Conservation (phyloP, 257 asterid genomes). For the Cruciata laevipes region DNA sequence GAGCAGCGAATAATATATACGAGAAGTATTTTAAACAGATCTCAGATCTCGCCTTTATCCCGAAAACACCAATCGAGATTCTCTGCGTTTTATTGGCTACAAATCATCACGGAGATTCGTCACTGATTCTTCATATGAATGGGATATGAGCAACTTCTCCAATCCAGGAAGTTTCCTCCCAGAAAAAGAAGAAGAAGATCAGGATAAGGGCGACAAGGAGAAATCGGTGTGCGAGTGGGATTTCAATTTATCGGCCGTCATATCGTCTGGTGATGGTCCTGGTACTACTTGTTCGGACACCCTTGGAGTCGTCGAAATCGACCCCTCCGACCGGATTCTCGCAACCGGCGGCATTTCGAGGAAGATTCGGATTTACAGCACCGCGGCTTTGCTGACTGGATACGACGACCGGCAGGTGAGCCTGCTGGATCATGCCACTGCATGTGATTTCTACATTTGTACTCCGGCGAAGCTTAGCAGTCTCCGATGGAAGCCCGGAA, state of each 20-base stretch:
- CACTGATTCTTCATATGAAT: slow-evolving; percentile 37
- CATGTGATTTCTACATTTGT: slow-evolving; percentile 63
- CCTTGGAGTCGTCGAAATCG: slow-evolving; percentile 69
- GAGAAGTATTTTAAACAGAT: neutral
- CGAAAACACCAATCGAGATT: neutral
- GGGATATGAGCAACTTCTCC: slow-evolving; percentile 56
- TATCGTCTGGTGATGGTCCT: slow-evolving; percentile 30
- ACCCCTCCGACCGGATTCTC: slow-evolving; percentile 37
- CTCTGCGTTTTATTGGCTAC: slow-evolving; percentile 23
- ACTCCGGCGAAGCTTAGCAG: slow-evolving; percentile 89
- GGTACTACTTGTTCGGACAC: slow-evolving; percentile 47
- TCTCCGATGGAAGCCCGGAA: slow-evolving; percentile 80
- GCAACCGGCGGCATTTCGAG: slow-evolving; percentile 92
- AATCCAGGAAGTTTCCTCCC: slow-evolving; percentile 19
- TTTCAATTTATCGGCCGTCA: slow-evolving; percentile 54
- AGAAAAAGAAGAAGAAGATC: neutral
- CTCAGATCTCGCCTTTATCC: no score
- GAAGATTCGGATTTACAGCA: slow-evolving; percentile 52
- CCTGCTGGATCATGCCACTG: slow-evolving; percentile 41
- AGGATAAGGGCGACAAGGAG: slow-evolving; percentile 22
- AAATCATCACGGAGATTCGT: slow-evolving; percentile 6
- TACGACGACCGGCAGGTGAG: neutral
- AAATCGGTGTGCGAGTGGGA: slow-evolving; percentile 63
- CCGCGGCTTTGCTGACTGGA: slow-evolving; percentile 19
- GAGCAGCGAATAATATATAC: neutral